Conservation (phyloP, 768 basidiomycete species). For the Boletus pseudo-olivaceus region DNA sequence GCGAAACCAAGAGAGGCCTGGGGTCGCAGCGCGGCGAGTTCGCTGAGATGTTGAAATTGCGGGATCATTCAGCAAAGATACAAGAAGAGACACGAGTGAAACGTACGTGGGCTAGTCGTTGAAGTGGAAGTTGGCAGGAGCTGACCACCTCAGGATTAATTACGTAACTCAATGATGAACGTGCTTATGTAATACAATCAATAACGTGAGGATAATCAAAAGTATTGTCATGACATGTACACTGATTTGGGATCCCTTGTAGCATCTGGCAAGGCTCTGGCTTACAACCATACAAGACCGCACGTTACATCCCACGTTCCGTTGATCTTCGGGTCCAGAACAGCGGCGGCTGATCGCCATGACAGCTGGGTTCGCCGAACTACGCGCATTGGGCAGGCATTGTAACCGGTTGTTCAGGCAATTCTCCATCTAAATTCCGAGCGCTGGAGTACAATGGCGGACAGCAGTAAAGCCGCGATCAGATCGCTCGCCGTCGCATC, state of each 20-base stretch:
- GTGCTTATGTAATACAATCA: constrained; percentile 9
- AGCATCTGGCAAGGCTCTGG: not conserved
- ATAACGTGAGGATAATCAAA: not conserved
- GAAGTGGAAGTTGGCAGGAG: not conserved
- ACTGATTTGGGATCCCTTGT: not conserved
- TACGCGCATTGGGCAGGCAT: constrained; percentile 13
- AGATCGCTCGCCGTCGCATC: constrained; percentile 17
- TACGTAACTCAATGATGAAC: constrained; percentile 8
- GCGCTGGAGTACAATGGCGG: not conserved
- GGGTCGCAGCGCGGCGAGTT: not conserved
- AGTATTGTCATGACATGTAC: not conserved
- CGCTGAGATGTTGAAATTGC: not conserved
- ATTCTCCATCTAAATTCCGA: constrained; percentile 6
- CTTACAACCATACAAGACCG: not conserved
- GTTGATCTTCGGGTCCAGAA: constrained; percentile 15
- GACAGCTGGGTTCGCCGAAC: constrained; percentile 17
- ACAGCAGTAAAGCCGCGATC: constrained; percentile 22
- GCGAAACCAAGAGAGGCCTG: not conserved
- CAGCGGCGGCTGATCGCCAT: constrained; percentile 18
- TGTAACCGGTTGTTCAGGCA: constrained; percentile 13
- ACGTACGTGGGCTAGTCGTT: constrained; percentile 4
- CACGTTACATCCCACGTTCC: not conserved
- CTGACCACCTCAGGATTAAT: not conserved
- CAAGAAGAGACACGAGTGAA: not conserved
- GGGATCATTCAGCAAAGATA: not conserved